Evolutionary conservation across 225 moss, liverwort and hornwort species (phyloP), one percentile per base, ranked within the genome.

Genomic region (Antitrichia curtipendula): DNA sequence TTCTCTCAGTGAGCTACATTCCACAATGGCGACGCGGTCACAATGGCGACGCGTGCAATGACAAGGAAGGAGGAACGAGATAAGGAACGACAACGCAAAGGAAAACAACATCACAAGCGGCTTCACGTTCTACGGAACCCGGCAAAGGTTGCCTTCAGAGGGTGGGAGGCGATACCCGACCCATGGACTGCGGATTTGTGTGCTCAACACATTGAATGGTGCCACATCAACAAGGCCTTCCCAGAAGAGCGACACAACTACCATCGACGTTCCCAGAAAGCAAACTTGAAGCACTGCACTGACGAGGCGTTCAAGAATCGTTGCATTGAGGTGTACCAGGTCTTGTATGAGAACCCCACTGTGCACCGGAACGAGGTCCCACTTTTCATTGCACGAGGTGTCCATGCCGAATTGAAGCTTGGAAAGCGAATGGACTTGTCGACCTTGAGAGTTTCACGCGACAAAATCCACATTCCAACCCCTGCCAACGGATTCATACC

Each of bases 301-400:
- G 24, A 69, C 1, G 13, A 24, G 4, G 23, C 13, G 0, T 40
- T 69, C 24, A 69, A 69, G 4, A 40, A 40, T 14, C 4, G 1
- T 40, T 69, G 40, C 40, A 40, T 40, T 24, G 40, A 69, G 3
- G 68, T 38, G 7, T 68, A 68, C 4, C 38, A 68, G 1, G 23
- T 22, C 2, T 0, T 68, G 3, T 23, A 68, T 4, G 0, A 22
- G 6, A n/a, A 38, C 7, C 7, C 68, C 1, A 12, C 7, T 21
- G 38, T 38, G 13, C 6, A 0, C 7, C 4, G 1, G 0, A 68
- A 68, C 6, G 4, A 38, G 13, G 13, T 38, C n/a, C n/a, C n/a
- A 4, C 3, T 22, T n/a, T 23, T 38, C 38, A 68, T 68, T 68
- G 38, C 12, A 12, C 4, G 0, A 13, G 66, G 22, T 7, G 38